Evolutionary conservation across 139 green algal genomes (phyloP).

Genomic region (Auxenochlorella pyrenoidosa): DNA sequence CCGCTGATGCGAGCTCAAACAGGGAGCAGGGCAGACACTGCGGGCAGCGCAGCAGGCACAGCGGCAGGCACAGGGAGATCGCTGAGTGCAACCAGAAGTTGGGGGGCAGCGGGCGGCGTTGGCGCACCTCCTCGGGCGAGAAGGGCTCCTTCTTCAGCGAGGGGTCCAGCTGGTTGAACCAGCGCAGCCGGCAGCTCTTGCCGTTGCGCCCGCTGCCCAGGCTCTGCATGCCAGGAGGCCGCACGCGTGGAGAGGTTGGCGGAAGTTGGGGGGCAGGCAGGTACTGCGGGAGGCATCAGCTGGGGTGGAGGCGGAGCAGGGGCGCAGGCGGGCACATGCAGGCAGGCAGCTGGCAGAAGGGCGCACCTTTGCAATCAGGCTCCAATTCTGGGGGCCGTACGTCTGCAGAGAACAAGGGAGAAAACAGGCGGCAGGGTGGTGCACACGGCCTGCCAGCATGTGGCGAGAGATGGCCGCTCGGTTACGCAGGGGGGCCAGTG

Average conservation of each 20-base stretch:
- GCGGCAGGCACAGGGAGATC: no score
- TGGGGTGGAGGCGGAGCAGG: background rate
- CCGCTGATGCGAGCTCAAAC: no score
- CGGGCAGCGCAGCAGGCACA: background rate
- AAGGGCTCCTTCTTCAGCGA: slow-evolving; percentile 78
- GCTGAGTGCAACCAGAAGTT: background rate
- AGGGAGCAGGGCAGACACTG: no score
- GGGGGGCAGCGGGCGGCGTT: background rate
- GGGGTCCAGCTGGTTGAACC: slow-evolving; percentile 83
- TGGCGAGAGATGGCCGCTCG: no score
- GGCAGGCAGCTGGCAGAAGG: background rate
- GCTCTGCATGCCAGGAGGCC: slow-evolving; percentile 17
- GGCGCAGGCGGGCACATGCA: background rate
- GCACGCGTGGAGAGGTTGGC: no score
- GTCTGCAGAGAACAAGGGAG: slow-evolving; percentile 30
- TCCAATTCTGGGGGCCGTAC: slow-evolving; percentile 61
- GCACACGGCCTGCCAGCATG: no score
- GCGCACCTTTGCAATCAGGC: slow-evolving; percentile 59
- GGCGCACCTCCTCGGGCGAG: slow-evolving; percentile 60
- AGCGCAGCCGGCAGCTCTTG: slow-evolving; percentile 86
- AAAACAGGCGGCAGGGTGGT: background rate
- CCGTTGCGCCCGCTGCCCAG: slow-evolving; percentile 76
- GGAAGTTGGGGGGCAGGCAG: background rate
- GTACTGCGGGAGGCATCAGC: background rate
- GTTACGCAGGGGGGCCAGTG: no score